Percentiles rank a stretch among this genome's conserved stretches.
Conservation (phyloP, 495 filamentous ascomycete species). For the Mytilinidion resinicola region DNA sequence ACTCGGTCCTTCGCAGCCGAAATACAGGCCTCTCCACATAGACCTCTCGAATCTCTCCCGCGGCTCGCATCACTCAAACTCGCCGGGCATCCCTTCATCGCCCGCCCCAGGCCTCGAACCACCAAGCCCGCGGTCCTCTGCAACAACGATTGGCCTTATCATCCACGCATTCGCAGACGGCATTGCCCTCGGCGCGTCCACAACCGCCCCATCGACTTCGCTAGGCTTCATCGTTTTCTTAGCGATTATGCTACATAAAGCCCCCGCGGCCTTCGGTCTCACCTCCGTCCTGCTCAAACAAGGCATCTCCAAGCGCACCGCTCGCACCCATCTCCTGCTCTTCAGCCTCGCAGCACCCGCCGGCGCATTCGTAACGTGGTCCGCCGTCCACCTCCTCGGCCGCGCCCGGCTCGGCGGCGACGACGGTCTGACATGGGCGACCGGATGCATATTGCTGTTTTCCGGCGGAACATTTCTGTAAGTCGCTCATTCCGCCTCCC, state of each 20-base stretch:
- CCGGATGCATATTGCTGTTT: constrained; percentile 84
- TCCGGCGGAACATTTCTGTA: constrained; percentile 93
- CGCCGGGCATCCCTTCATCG: constrained; percentile 36
- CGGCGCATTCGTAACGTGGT: constrained; percentile 78
- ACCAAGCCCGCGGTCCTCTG: constrained; percentile 32
- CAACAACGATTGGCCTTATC: constrained; percentile 88
- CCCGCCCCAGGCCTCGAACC: constrained; percentile 18
- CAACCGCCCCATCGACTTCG: constrained; percentile 53
- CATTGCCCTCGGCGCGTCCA: constrained; percentile 87
- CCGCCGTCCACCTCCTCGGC: constrained; percentile 66
- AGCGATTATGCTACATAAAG: constrained; percentile 96
- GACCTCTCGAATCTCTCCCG: constrained; percentile 68
- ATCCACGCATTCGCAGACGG: constrained; percentile 97
- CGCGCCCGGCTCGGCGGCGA: constrained; percentile 39
- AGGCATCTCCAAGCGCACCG: constrained; percentile 76
- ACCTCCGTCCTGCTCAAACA: constrained; percentile 85
- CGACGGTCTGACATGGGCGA: constrained; percentile 69
- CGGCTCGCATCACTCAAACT: constrained; percentile 46
- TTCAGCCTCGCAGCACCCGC: constrained; percentile 88
- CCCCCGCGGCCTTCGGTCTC: constrained; percentile 89
- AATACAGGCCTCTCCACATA: constrained; percentile 62
- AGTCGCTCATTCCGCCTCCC: constrained; percentile 35
- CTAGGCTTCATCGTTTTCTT: constrained; percentile 86
- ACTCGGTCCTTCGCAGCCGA: constrained; percentile 50
- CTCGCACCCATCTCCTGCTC: constrained; percentile 76